A percentile compares a stretch with the other conserved stretches of the same genome.
Evolutionary conservation across 2,329 filamentous ascomycete species (phyloP).

Genomic region (Berkeleyomyces rouxiae): DNA sequence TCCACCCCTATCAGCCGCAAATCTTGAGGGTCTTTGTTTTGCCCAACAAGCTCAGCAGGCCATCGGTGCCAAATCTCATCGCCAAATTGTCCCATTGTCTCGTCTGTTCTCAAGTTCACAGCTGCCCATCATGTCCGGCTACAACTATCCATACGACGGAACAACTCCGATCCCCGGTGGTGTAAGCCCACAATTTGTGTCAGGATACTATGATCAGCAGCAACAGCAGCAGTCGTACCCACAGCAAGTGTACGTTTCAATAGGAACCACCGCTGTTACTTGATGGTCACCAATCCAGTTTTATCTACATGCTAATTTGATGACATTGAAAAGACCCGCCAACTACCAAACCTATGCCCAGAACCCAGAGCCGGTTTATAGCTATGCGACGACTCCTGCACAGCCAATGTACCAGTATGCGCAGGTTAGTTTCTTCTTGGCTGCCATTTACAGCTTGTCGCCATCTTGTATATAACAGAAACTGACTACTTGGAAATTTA

Average conservation of each 20-base stretch:
- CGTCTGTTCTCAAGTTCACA: neutral
- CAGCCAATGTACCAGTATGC: constrained; percentile 29
- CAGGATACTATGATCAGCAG: constrained; percentile 1
- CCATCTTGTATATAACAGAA: neutral
- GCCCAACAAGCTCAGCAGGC: no score
- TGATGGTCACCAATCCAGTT: neutral
- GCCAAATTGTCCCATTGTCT: neutral
- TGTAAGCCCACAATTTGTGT: neutral
- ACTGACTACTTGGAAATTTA: neutral
- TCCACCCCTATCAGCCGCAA: no score
- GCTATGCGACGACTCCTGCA: neutral
- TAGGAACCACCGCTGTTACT: neutral
- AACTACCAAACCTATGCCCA: neutral
- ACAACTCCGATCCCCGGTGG: neutral
- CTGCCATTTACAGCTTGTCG: neutral
- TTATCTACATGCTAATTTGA: neutral
- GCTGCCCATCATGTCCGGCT: neutral
- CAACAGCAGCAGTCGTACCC: neutral
- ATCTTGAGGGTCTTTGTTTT: no score
- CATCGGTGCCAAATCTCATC: neutral
- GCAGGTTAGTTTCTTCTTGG: constrained; percentile 27
- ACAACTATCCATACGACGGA: neutral
- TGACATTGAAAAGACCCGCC: neutral
- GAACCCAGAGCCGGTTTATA: neutral
- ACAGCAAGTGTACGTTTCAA: neutral